A percentile compares a stretch with the other conserved stretches of the same genome.
These are phyloP conservation scores for Pulveroboletus ravenelii DNA, from an alignment of 768 basidiomycete species.

Conservation along the genomic window DNA sequence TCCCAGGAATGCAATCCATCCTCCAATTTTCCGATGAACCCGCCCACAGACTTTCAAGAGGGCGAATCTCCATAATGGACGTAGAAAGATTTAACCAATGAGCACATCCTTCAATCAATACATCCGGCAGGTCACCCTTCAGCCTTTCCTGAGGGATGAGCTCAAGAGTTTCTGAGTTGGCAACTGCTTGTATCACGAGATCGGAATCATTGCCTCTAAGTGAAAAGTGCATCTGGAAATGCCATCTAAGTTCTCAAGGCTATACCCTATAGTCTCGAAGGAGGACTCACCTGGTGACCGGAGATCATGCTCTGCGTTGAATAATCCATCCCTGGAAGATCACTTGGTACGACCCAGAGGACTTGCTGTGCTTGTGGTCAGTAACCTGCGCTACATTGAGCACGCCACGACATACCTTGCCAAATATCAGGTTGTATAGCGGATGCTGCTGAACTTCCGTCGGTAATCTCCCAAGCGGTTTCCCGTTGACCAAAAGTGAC, in stretches of 20 bases:
- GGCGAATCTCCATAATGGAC: background rate
- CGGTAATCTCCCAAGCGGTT: conserved; percentile 37
- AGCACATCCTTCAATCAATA: conserved; percentile 12
- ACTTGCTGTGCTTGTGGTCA: background rate
- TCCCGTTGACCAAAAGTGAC: conserved; percentile 38
- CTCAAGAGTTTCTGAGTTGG: background rate
- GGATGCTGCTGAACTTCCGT: conserved; percentile 28
- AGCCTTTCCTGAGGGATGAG: conserved; percentile 16
- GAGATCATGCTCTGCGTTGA: background rate
- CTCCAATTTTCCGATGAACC: conserved; percentile 19
- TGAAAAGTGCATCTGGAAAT: conserved; percentile 21
- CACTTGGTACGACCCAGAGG: background rate
- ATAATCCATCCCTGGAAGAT: conserved; percentile 1
- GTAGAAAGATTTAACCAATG: conserved; percentile 28
- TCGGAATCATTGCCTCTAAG: background rate
- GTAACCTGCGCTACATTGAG: background rate
- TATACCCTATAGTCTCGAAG: background rate
- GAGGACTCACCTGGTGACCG: background rate
- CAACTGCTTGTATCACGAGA: conserved; percentile 13
- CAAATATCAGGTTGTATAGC: conserved; percentile 35
- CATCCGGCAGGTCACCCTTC: conserved; percentile 18
- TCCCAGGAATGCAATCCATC: conserved; percentile 5
- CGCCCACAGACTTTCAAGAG: conserved; percentile 4
- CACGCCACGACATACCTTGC: conserved; percentile 23
- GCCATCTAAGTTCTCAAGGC: background rate